Conservation (phyloP, 225 moss, liverwort and hornwort species). For the Pseudoscleropodium purum region DNA sequence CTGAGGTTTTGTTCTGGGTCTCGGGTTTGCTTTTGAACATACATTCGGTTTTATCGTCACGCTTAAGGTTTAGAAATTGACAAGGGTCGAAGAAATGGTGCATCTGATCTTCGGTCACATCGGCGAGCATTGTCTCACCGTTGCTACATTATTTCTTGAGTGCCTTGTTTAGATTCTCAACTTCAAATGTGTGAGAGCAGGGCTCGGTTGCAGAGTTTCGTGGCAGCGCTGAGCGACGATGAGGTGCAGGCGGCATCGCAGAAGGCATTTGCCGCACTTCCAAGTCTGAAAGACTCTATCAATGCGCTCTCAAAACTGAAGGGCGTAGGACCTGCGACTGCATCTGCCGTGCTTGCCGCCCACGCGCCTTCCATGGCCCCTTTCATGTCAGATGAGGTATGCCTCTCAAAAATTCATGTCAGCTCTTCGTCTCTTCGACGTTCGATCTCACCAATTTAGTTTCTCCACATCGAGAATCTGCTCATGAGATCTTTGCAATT, state of each 20-base stretch:
- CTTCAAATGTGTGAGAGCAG: conserved; percentile 11
- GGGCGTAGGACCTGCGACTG: conserved; percentile 68
- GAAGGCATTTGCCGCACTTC: conserved; percentile 64
- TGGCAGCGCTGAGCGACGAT: conserved; percentile 46
- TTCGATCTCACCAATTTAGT: background rate
- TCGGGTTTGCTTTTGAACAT: background rate
- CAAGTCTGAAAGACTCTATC: conserved; percentile 51
- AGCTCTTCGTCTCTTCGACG: background rate
- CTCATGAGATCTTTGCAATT: background rate
- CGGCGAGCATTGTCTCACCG: background rate
- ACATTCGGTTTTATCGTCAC: too few species aligned
- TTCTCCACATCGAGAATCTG: background rate
- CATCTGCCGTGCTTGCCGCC: conserved; percentile 61
- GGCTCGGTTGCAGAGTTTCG: conserved; percentile 53
- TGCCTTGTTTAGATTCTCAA: background rate
- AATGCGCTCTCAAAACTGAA: conserved; percentile 38
- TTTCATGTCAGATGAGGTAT: conserved; percentile 81
- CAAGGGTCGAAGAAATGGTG: background rate
- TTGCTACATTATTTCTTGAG: background rate
- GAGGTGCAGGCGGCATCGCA: conserved; percentile 47
- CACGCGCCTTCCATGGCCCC: conserved; percentile 40
- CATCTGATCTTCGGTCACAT: background rate
- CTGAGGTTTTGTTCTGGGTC: background rate
- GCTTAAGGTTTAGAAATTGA: background rate
- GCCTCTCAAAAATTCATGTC: background rate